Evolutionary conservation across 768 basidiomycete species (phyloP).

Genomic region (Crassisporium funariophilum): DNA sequence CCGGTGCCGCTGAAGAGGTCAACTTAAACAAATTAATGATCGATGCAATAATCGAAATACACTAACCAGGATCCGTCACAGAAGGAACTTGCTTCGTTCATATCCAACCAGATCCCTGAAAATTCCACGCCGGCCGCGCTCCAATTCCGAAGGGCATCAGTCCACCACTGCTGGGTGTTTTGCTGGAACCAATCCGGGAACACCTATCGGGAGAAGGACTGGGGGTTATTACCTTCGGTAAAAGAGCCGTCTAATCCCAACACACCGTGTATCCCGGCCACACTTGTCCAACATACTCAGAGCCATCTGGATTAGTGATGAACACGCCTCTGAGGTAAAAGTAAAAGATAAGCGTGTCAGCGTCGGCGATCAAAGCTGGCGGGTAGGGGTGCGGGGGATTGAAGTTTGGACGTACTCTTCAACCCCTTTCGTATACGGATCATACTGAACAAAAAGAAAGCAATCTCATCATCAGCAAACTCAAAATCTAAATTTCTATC

Average conservation of each 20-base stretch:
- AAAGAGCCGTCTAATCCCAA: too few species aligned
- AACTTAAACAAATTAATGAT: not conserved
- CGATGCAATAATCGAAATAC: not conserved
- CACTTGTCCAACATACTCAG: slow-evolving; percentile 72
- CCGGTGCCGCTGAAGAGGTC: slow-evolving; percentile 49
- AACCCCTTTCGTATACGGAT: slow-evolving; percentile 63
- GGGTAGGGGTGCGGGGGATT: slow-evolving; percentile 2
- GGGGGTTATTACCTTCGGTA: too few species aligned
- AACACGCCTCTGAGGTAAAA: slow-evolving; percentile 54
- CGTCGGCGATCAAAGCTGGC: slow-evolving; percentile 12
- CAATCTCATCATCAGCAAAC: slow-evolving; percentile 1
- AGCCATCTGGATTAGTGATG: slow-evolving; percentile 74
- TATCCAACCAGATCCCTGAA: slow-evolving; percentile 37
- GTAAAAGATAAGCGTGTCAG: slow-evolving; percentile 1
- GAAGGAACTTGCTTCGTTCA: slow-evolving; percentile 38
- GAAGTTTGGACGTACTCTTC: slow-evolving; percentile 48
- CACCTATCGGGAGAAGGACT: slow-evolving; percentile 24
- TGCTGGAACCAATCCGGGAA: slow-evolving; percentile 36
- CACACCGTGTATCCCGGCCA: slow-evolving; percentile 75
- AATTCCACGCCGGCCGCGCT: slow-evolving; percentile 29
- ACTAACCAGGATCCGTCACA: slow-evolving; percentile 30
- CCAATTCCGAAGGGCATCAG: slow-evolving; percentile 34
- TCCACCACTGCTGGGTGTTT: slow-evolving; percentile 34
- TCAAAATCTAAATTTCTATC: not conserved
- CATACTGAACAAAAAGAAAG: slow-evolving; percentile 46